Evolutionary conservation across 345 rosid species (phyloP), one percentile per base, ranked within the genome.

Genomic region (Barbarea vulgaris): DNA sequence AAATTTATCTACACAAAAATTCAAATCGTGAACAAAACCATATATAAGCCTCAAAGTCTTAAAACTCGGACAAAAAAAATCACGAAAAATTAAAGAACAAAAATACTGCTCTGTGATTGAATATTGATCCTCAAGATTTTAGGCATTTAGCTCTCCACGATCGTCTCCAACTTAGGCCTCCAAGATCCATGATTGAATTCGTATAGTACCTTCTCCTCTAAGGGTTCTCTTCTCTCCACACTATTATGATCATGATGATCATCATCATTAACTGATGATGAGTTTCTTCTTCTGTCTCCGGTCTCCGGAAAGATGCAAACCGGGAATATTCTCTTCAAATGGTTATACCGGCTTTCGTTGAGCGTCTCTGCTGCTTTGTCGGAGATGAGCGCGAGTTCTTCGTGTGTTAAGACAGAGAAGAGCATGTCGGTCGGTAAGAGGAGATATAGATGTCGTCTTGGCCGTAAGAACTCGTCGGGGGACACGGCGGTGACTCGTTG

Each of bases 81-180:
- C 24, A 33, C 28, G 67, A 37, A 27, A 11, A 25, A 10, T 7
- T 17, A 65, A 47, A 9, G 15, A 67, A 50, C 24, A 37, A 58
- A 55, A 58, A 17, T 36, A 28, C 2, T 75, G 28, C 12, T 59
- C 69, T 60, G 69, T 41, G 64, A 41, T 52, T 68, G 19, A 42
- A 41, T 8, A 52, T 37, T 4, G 52, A 41, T 61, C 64, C 17
- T 41, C 57, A 13, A 53, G 41, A 69, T 61, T 53, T 58, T 4
- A 39, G 34, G 21, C 13, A 62, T 42, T 57, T 77, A 77, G 77
- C 73, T 79, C 31, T 79, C 81, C 60, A 60, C 78, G 63, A 79
- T 79, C 8, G 81, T 79, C 69, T 73, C 78, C 63, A 79, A 79
- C 22, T 34, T 73, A 61, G 81, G 81, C 19, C 74, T 79, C 81